phyloP scores from a whole-genome alignment of 75 land plant species.

The Isoetes taiwanensis region DNA sequence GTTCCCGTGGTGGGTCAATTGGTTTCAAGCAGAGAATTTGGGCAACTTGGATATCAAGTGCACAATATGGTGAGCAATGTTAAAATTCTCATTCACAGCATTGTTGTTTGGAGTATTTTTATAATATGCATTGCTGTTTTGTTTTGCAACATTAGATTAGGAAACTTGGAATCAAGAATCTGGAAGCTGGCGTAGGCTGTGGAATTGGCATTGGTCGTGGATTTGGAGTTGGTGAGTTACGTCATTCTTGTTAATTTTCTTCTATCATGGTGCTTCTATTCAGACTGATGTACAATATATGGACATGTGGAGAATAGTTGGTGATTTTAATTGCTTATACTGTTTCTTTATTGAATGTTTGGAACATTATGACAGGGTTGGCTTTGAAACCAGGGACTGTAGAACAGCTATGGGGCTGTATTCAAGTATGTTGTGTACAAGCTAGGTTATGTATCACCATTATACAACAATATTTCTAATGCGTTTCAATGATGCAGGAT shows the following conservation, averaged over 20 bases:
- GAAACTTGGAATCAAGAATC: constrained; percentile 59
- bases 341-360: too few species aligned
- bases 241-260: too few species aligned
- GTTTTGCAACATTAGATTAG: constrained; percentile 36
- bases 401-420: constrained; percentile 25
- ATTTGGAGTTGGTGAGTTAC: constrained; percentile 73
- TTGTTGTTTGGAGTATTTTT: too few species aligned
- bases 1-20: constrained; percentile 59
- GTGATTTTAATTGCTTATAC: too few species aligned
- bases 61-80: constrained; percentile 55
- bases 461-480: neutral
- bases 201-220: constrained; percentile 98
- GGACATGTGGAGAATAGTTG: too few species aligned
- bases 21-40: constrained; percentile 65
- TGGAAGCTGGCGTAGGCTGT: constrained; percentile 89
- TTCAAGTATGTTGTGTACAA: constrained; percentile 1
- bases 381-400: constrained; percentile 47
- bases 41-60: constrained; percentile 50
- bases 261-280: too few species aligned
- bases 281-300: too few species aligned
- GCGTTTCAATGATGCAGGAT: constrained; percentile 18
- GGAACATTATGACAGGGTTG: constrained; percentile 27
- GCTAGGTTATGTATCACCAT: neutral
- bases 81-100: too few species aligned
- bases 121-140: too few species aligned